Evolutionary conservation across 768 basidiomycete species (phyloP).

Genomic region (Pleurotus ostreatus): DNA sequence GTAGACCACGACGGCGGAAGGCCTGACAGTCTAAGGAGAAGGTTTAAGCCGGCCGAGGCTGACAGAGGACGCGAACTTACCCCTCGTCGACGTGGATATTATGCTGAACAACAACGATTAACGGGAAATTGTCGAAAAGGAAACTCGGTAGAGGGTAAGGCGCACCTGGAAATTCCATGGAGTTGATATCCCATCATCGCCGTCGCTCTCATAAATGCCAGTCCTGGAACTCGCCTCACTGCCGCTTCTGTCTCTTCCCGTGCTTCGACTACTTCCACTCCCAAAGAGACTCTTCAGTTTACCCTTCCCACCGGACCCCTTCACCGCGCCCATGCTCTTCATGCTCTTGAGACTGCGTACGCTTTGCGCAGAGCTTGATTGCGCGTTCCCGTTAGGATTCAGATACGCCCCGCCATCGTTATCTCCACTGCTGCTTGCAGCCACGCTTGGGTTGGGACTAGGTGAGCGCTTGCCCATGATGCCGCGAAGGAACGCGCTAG

Average conservation of each 20-base stretch:
- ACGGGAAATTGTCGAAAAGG: background rate
- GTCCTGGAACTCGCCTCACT: slow-evolving; percentile 2
- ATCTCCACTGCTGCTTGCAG: slow-evolving; percentile 5
- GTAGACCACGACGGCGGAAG: slow-evolving; percentile 74
- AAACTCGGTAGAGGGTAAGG: slow-evolving; percentile 6
- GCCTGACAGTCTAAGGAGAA: slow-evolving; percentile 45
- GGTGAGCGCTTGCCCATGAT: slow-evolving; percentile 7
- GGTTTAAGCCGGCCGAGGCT: background rate
- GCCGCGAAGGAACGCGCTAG: slow-evolving; percentile 5
- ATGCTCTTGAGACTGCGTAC: slow-evolving; percentile 4
- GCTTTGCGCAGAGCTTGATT: background rate
- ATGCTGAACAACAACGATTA: slow-evolving; percentile 38
- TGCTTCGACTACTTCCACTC: slow-evolving; percentile 1
- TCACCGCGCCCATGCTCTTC: slow-evolving; percentile 7
- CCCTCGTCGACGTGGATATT: slow-evolving; percentile 78
- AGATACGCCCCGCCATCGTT: slow-evolving; percentile 2
- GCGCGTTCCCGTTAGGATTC: background rate
- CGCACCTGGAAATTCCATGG: slow-evolving; percentile 78
- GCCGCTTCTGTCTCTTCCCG: slow-evolving; percentile 1
- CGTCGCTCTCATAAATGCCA: slow-evolving; percentile 15
- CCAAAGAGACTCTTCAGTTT: background rate
- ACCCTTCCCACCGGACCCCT: background rate
- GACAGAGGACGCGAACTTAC: slow-evolving; percentile 30
- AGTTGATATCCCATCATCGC: slow-evolving; percentile 59
- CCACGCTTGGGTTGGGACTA: slow-evolving; percentile 1